Conservation (phyloP, 495 filamentous ascomycete genomes). For the Podospora pseudocomata region DNA sequence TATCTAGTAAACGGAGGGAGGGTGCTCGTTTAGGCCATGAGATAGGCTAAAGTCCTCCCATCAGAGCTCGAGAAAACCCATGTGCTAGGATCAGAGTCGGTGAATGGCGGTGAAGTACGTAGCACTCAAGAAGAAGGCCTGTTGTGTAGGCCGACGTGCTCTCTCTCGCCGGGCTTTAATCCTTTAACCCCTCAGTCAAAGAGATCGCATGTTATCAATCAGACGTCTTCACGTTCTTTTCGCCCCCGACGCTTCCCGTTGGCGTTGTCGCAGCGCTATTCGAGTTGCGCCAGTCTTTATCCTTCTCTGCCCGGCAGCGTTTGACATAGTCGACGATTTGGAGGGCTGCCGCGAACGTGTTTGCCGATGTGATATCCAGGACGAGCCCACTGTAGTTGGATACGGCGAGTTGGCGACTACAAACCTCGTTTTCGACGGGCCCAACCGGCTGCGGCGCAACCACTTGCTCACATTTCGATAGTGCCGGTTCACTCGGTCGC, state of each 20-base stretch:
- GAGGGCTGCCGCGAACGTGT: conserved; percentile 26
- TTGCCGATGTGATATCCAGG: conserved; percentile 20
- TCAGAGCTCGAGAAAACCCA: neutral
- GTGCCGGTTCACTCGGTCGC: neutral
- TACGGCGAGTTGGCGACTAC: neutral
- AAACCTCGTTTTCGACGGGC: neutral
- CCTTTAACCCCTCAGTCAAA: neutral
- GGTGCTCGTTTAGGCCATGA: neutral
- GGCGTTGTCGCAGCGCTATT: conserved; percentile 15
- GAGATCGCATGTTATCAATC: neutral
- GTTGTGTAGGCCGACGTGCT: neutral
- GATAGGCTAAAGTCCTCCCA: conserved; percentile 4
- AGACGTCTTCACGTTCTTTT: conserved; percentile 10
- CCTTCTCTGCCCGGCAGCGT: conserved; percentile 15
- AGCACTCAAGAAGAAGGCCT: neutral
- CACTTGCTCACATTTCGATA: neutral
- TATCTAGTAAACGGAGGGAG: neutral
- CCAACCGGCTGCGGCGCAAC: neutral
- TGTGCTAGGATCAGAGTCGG: conserved; percentile 1
- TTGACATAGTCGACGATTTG: conserved; percentile 27
- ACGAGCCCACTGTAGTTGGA: conserved; percentile 14
- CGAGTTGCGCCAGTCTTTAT: conserved; percentile 14
- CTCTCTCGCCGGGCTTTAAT: neutral
- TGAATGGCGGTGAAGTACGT: conserved; percentile 5
- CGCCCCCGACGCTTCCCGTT: neutral